These are phyloP conservation scores for Pulveroboletus sp. DNA, from an alignment of 768 basidiomycete genomes.

Conservation along the genomic window DNA sequence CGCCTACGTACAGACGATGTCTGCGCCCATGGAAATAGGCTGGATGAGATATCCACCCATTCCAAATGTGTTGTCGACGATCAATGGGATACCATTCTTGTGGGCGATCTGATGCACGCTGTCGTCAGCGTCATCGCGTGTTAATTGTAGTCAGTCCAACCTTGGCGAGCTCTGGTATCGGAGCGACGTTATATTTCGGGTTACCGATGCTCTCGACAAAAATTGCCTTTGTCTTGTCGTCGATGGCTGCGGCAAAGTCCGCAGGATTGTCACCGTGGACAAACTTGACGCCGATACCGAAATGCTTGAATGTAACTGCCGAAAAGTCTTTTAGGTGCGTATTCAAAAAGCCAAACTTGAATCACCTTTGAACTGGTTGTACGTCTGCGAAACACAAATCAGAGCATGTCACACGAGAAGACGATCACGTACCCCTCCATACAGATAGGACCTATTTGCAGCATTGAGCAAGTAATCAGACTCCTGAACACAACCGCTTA, in stretches of 20 bases:
- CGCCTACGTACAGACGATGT: conserved; percentile 57
- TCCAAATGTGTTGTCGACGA: conserved; percentile 81
- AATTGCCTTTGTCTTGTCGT: conserved; percentile 74
- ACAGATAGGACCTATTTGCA: conserved; percentile 13
- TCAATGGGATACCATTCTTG: conserved; percentile 66
- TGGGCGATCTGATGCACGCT: conserved; percentile 56
- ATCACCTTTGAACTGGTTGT: conserved; percentile 20
- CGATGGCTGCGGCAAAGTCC: conserved; percentile 64
- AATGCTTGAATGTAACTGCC: conserved; percentile 20
- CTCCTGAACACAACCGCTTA: conserved; percentile 43
- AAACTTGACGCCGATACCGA: conserved; percentile 35
- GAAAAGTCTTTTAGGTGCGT: neutral
- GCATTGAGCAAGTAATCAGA: neutral
- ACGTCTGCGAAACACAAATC: conserved; percentile 6
- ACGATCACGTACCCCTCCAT: conserved; percentile 14
- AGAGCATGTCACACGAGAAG: neutral
- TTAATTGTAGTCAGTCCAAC: conserved; percentile 27
- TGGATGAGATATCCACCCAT: conserved; percentile 67
- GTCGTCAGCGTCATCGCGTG: neutral
- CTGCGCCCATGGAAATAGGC: conserved; percentile 73
- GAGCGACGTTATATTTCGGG: conserved; percentile 67
- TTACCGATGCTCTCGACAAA: conserved; percentile 81
- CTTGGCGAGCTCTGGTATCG: conserved; percentile 68
- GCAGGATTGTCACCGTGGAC: conserved; percentile 54
- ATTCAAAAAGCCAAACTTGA: neutral